Evolutionary conservation across 2,329 filamentous ascomycete species (phyloP).

Genomic region (Acephala macrosclerotiorum): DNA sequence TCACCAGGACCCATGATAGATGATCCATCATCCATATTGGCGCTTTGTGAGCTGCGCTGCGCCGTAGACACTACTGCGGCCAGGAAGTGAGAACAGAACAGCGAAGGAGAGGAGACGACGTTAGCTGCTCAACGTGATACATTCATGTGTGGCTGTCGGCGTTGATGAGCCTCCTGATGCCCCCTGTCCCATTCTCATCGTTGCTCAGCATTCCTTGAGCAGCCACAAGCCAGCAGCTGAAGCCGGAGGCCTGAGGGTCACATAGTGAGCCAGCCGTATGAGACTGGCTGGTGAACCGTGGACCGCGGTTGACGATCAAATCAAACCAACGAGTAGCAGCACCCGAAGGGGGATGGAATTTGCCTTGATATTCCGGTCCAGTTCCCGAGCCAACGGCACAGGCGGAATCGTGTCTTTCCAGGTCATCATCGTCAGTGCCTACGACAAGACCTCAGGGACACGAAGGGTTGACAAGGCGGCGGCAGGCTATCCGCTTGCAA

Average conservation of each 20-base stretch:
- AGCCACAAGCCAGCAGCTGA: conserved; percentile 21
- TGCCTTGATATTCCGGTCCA: conserved; percentile 1
- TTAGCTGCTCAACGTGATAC: conserved; percentile 8
- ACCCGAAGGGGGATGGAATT: conserved; percentile 1
- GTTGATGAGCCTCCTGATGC: conserved; percentile 17
- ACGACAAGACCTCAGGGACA: neutral
- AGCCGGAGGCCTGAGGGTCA: conserved; percentile 24
- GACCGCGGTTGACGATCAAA: conserved; percentile 36
- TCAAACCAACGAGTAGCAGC: conserved; percentile 19
- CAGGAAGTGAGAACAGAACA: neutral
- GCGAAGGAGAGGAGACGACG: neutral
- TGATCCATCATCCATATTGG: conserved; percentile 11
- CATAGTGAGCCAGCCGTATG: conserved; percentile 34
- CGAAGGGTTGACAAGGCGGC: neutral
- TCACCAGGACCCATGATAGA: conserved; percentile 1
- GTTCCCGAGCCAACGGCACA: conserved; percentile 21
- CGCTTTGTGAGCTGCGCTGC: conserved; percentile 12
- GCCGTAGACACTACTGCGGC: conserved; percentile 14
- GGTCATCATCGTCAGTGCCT: neutral
- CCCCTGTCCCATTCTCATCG: conserved; percentile 1
- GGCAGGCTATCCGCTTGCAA: conserved; percentile 1
- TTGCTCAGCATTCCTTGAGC: neutral
- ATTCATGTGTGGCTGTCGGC: conserved; percentile 11
- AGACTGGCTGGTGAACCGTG: conserved; percentile 28
- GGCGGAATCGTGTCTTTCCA: conserved; percentile 18